Evolutionary conservation across 352 stramenopile genomes (phyloP).

Genomic region (Globisporangium acanthophoron): DNA sequence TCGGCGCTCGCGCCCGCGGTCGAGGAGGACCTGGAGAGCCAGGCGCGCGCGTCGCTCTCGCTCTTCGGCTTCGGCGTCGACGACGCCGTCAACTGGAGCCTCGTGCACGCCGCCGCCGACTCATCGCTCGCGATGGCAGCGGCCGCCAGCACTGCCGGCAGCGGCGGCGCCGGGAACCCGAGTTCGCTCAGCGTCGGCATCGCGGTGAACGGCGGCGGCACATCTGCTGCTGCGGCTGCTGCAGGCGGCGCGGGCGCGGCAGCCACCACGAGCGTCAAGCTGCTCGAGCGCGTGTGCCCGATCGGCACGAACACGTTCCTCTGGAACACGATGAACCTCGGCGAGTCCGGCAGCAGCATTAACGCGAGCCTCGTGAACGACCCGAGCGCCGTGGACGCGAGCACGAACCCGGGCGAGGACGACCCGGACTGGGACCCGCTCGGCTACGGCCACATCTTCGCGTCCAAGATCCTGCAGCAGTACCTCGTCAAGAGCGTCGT

Average conservation of each 20-base stretch:
- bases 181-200: not conserved
- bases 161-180: too few relatives aligned
- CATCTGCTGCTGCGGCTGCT: constrained; percentile 7
- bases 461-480: constrained; percentile 61
- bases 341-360: constrained; percentile 19
- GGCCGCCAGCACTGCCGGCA: too few relatives aligned
- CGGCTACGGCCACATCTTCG: constrained; percentile 29
- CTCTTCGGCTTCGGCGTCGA: constrained; percentile 67
- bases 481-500: constrained; percentile 69
- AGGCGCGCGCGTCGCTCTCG: constrained; percentile 53
- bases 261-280: constrained; percentile 21
- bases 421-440: constrained; percentile 28
- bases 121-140: constrained; percentile 1
- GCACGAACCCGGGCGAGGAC: constrained; percentile 13
- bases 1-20: constrained; percentile 20
- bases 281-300: constrained; percentile 59
- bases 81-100: constrained; percentile 59
- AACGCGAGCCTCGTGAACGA: constrained; percentile 7
- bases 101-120: constrained; percentile 21
- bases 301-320: constrained; percentile 53
- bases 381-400: constrained; percentile 1
- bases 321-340: constrained; percentile 61
- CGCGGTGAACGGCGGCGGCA: not conserved
- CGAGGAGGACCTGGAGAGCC: constrained; percentile 54
- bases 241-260: constrained; percentile 3